Base-by-base conservation (phyloP, 768 basidiomycete genomes). In the Tylopilus sp. region DNA sequence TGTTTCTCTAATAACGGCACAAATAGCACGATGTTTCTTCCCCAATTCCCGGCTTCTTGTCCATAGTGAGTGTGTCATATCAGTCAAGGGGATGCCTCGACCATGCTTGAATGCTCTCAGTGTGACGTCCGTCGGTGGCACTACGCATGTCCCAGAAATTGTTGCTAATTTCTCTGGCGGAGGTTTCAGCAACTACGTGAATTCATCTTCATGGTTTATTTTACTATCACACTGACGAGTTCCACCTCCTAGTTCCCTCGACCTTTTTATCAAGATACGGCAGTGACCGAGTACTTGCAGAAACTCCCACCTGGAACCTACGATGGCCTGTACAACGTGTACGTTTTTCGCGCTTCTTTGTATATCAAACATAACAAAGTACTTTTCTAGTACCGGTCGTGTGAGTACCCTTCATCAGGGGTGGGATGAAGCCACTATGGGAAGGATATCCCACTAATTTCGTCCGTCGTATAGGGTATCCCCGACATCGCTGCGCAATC, bases 111-210 rank as follows among this genome's bases (percentile, higher is more conserved):
- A 48, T 20, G 2, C 18, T 26, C 21, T 10, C 8, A 88, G 86
- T 55, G 83, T 88, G 18, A 91, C 88, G 4, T 55, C 83, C 3
- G 86, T 91, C 3, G 88, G 88, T 7, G 88, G 80, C 9, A 88
- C 87, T 1, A 66, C 65, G 21, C 54, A 69, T 36, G 68, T 85
- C 44, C 86, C 84, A 0, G 87, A 90, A 63, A 73, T 73, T 13
- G 81, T 80, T 0, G 78, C 76, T 0, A 63, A 47, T 55, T 84
- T 87, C 71, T 86, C 84, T 12, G 84, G 85, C 1, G 87, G 87
- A 31, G 86, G 87, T 3, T 90, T 88, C 70, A 86, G 85, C 62
- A 73, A 85, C 55, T 79, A 80, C 47, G 84, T 85, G 56, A 77
- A 38, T 44, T 44, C 35, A 31, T 46, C 9, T 2, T 5, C 3